Percentiles rank a stretch among this genome's conserved stretches.
phyloP scores from a whole-genome alignment of 2,329 filamentous ascomycete genomes.

The Neonectria hederae region DNA sequence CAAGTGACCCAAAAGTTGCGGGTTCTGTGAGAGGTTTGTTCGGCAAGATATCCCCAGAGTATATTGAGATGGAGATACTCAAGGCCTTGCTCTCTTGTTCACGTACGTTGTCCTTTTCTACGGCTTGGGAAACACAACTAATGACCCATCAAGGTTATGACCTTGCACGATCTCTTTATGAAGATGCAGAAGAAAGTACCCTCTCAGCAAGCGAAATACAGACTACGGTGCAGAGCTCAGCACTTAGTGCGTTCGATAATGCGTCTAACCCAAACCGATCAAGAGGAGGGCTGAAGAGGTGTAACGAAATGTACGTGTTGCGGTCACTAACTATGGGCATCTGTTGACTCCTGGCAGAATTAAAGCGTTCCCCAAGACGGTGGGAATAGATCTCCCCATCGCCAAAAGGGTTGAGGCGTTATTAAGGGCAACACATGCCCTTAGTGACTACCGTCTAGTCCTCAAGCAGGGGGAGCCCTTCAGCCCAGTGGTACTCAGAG shows the following conservation, averaged over 20 bases:
- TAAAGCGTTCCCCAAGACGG: slow-evolving; percentile 68
- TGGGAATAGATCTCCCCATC: slow-evolving; percentile 61
- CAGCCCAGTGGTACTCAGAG: slow-evolving; percentile 79
- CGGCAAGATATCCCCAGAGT: slow-evolving; percentile 66
- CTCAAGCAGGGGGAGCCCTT: slow-evolving; percentile 84
- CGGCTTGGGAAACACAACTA: background rate
- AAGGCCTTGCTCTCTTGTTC: slow-evolving; percentile 71
- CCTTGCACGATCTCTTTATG: slow-evolving; percentile 71
- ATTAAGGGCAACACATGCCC: slow-evolving; percentile 75
- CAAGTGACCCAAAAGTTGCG: slow-evolving; percentile 39
- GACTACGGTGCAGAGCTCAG: slow-evolving; percentile 68
- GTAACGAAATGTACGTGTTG: slow-evolving; percentile 73
- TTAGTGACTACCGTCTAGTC: slow-evolving; percentile 80
- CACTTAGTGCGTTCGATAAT: slow-evolving; percentile 79
- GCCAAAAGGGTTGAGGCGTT: slow-evolving; percentile 69
- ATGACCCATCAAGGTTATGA: slow-evolving; percentile 60
- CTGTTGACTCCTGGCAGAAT: slow-evolving; percentile 58
- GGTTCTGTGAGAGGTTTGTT: slow-evolving; percentile 68
- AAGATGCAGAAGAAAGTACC: slow-evolving; percentile 59
- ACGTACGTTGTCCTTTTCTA: slow-evolving; percentile 57
- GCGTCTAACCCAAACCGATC: slow-evolving; percentile 83
- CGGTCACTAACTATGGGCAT: too few relatives aligned
- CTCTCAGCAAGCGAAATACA: slow-evolving; percentile 63
- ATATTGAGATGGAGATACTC: slow-evolving; percentile 76
- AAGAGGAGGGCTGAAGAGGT: slow-evolving; percentile 80